Conservation (phyloP, 768 basidiomycete genomes). For the Pulveroboletus ravenelii region DNA sequence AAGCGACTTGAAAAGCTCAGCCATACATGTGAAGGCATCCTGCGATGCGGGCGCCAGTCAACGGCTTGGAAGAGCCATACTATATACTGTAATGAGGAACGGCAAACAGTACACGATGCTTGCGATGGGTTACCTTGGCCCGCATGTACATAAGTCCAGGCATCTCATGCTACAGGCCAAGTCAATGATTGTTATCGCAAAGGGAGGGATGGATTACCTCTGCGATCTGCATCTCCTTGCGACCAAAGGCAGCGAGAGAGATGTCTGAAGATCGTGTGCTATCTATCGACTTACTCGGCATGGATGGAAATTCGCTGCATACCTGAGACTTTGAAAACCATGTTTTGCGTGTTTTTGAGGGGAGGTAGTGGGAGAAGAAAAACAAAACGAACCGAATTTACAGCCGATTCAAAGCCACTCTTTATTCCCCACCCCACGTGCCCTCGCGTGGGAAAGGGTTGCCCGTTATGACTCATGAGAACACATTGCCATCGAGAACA, state of each 20-base stretch:
- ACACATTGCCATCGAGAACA: no score
- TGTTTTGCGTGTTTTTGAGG: conserved; percentile 28
- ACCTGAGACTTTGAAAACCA: conserved; percentile 94
- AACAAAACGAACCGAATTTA: conserved; percentile 15
- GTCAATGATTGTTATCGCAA: conserved; percentile 12
- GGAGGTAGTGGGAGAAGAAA: conserved; percentile 24
- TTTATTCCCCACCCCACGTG: conserved; percentile 33
- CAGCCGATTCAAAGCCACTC: conserved; percentile 19
- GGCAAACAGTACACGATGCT: conserved; percentile 1
- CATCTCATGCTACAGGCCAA: conserved; percentile 71
- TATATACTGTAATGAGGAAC: conserved; percentile 29
- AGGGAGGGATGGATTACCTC: conserved; percentile 55
- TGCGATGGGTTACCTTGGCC: conserved; percentile 55
- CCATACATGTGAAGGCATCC: conserved; percentile 96
- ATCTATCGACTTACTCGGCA: neutral
- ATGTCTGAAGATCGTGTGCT: conserved; percentile 50
- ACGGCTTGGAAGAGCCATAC: conserved; percentile 77
- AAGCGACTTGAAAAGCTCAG: neutral
- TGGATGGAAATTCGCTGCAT: conserved; percentile 8
- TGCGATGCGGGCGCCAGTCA: conserved; percentile 93
- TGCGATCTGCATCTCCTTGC: conserved; percentile 99
- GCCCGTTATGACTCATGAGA: no score
- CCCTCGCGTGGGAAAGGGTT: conserved; percentile 23
- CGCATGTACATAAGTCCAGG: conserved; percentile 94
- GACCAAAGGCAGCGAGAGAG: conserved; percentile 98